Conservation (phyloP, 2,329 filamentous ascomycete species). For the Calonectria multiphialidica region DNA sequence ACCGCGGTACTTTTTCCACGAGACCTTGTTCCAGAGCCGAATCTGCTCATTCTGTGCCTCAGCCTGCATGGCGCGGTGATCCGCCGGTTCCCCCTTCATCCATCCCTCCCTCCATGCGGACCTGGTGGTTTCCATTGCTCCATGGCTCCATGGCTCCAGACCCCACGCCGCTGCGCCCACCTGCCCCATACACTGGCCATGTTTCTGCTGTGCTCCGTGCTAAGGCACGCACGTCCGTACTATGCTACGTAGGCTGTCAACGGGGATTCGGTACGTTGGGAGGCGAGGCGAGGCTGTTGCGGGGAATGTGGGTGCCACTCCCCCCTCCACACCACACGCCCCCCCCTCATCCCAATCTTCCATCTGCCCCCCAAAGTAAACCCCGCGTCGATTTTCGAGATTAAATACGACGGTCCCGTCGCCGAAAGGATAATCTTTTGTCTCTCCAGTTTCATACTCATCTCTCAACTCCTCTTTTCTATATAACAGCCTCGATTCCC, state of each 20-base stretch:
- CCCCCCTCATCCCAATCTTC: constrained; percentile 28
- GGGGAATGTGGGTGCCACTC: constrained; percentile 43
- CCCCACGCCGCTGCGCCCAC: constrained; percentile 17
- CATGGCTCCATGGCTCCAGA: constrained; percentile 6
- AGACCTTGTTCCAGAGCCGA: neutral
- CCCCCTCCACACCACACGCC: constrained; percentile 23
- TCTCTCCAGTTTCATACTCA: constrained; percentile 42
- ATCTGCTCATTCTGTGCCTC: neutral
- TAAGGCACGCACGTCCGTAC: constrained; percentile 18
- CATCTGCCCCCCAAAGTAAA: constrained; percentile 21
- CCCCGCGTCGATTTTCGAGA: constrained; percentile 40
- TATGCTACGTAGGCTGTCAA: constrained; percentile 8
- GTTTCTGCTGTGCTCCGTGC: constrained; percentile 16
- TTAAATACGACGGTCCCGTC: constrained; percentile 44
- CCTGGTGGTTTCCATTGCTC: neutral
- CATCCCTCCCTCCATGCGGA: constrained; percentile 11
- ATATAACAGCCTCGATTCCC: constrained; percentile 32
- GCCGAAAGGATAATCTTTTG: constrained; percentile 21
- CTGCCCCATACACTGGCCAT: constrained; percentile 4
- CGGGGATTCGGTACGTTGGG: constrained; percentile 27
- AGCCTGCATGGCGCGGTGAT: neutral
- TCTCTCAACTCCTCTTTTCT: constrained; percentile 30
- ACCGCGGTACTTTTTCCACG: neutral
- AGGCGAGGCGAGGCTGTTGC: constrained; percentile 43
- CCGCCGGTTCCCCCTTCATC: neutral